These are phyloP conservation scores for Artemisia annua DNA, from an alignment of 129 eudicot species.

Conservation along the genomic window DNA sequence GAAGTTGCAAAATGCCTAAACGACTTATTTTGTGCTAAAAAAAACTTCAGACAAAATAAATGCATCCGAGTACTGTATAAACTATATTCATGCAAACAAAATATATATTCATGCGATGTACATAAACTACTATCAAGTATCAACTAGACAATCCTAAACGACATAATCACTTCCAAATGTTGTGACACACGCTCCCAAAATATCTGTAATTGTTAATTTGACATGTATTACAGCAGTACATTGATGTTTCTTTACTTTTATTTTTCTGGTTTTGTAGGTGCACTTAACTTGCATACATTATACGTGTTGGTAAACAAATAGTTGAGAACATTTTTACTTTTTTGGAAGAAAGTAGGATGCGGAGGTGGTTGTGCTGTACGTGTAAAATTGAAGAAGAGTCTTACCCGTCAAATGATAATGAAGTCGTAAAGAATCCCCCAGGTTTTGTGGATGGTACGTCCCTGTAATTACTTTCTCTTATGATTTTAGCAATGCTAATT, in stretches of 20 bases:
- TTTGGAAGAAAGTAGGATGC: constrained; percentile 60
- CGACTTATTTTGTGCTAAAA: not conserved
- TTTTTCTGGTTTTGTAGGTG: constrained; percentile 39
- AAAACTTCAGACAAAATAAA: not conserved
- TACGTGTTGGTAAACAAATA: constrained; percentile 35
- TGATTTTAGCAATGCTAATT: not conserved
- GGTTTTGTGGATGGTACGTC: constrained; percentile 48
- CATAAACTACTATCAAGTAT: too few species aligned
- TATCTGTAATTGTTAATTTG: too few species aligned
- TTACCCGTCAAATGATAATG: constrained; percentile 49
- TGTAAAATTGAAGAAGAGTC: constrained; percentile 76
- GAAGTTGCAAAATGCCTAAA: not conserved
- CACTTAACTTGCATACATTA: constrained; percentile 47
- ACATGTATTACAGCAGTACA: not conserved
- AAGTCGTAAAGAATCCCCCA: constrained; percentile 47
- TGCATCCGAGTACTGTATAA: too few species aligned
- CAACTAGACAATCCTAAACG: too few species aligned
- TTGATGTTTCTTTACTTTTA: not conserved
- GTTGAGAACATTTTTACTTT: constrained; percentile 36
- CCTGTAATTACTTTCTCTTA: not conserved
- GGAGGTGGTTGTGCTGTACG: constrained; percentile 81
- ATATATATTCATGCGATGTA: too few species aligned
- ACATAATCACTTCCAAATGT: too few species aligned
- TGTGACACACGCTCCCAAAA: too few species aligned
- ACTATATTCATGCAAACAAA: too few species aligned